These are phyloP conservation scores for Raphanus raphanistrum DNA, from an alignment of 345 rosid genomes.

Conservation along the genomic window DNA sequence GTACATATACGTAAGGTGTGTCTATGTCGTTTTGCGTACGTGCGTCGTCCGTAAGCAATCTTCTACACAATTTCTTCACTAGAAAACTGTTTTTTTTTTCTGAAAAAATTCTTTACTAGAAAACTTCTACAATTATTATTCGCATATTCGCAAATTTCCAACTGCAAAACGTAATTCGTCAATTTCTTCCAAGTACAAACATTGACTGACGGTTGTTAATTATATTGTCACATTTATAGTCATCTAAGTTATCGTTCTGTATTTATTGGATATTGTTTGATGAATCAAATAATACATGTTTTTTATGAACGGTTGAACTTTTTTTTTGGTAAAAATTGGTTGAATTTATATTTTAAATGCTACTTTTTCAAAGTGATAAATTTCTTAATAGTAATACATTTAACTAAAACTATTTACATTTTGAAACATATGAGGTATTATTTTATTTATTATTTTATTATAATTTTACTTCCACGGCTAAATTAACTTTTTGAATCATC, in stretches of 20 bases:
- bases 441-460: too few relatives aligned
- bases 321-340: too few relatives aligned
- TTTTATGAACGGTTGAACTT: too few relatives aligned
- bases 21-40: slow-evolving; percentile 32
- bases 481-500: neutral
- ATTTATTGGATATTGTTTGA: too few relatives aligned
- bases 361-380: too few relatives aligned
- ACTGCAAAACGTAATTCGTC: neutral
- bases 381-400: too few relatives aligned
- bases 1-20: slow-evolving; percentile 12
- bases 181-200: slow-evolving; percentile 8
- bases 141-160: slow-evolving; percentile 8
- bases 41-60: slow-evolving; percentile 1
- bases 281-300: too few relatives aligned
- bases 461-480: too few relatives aligned
- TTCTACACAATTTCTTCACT: slow-evolving; percentile 14
- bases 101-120: neutral
- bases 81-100: neutral
- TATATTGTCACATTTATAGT: neutral
- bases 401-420: too few relatives aligned
- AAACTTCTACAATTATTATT: slow-evolving; percentile 2
- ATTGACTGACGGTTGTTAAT: neutral
- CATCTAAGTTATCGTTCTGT: neutral
- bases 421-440: too few relatives aligned
- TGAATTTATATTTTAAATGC: too few relatives aligned